Conservation (phyloP, 257 asterid genomes). For the Fraxinus pennsylvanica region DNA sequence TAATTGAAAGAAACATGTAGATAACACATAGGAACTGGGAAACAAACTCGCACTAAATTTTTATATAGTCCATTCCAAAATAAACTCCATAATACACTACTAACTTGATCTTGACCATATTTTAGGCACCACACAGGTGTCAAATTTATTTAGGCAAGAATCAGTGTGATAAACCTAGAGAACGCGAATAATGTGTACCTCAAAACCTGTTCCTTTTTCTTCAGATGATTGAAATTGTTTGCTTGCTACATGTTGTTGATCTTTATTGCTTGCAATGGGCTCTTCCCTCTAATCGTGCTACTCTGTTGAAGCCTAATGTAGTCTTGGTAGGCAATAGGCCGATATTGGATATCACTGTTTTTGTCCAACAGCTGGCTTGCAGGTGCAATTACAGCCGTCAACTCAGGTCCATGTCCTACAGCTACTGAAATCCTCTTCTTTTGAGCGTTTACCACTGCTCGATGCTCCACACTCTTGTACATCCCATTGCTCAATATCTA, state of each 20-base stretch:
- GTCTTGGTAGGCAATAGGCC: slow-evolving; percentile 41
- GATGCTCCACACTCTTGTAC: slow-evolving; percentile 65
- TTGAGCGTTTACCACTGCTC: slow-evolving; percentile 42
- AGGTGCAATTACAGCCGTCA: slow-evolving; percentile 34
- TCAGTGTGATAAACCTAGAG: too few species aligned
- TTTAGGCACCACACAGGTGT: too few species aligned
- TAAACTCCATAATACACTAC: too few species aligned
- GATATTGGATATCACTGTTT: slow-evolving; percentile 20
- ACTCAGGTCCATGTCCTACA: slow-evolving; percentile 49
- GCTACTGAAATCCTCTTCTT: slow-evolving; percentile 51
- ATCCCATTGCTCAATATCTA: slow-evolving; percentile 61
- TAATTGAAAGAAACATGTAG: too few species aligned
- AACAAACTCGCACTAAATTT: too few species aligned
- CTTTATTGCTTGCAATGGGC: slow-evolving; percentile 34
- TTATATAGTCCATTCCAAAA: too few species aligned
- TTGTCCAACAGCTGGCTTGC: slow-evolving; percentile 30
- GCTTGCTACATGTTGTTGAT: background rate
- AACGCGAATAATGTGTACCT: too few species aligned
- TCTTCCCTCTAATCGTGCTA: slow-evolving; percentile 42
- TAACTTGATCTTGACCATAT: too few species aligned
- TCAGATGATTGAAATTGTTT: too few species aligned
- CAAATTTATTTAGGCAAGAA: background rate
- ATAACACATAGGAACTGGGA: too few species aligned
- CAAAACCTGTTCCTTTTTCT: too few species aligned
- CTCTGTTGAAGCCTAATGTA: slow-evolving; percentile 43